Evolutionary conservation across 2,329 filamentous ascomycete genomes (phyloP), one percentile per base, ranked within the genome.

Genomic region (Didymella keratinophila): DNA sequence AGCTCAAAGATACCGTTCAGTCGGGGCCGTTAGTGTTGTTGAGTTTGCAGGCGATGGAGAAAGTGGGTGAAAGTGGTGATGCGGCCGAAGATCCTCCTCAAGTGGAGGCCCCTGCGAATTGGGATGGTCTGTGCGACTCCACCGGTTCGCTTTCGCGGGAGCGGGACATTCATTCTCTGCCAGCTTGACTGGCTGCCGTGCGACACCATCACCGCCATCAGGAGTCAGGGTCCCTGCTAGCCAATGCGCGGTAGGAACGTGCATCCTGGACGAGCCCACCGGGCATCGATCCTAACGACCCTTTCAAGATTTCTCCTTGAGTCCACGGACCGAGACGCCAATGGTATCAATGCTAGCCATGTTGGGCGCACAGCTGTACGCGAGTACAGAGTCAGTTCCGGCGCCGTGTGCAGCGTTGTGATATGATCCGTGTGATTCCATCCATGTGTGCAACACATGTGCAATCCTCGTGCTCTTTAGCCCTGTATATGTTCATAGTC

Each of bases 371-470:
- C 56, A 54, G 25, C 34, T 30, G 46, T 41, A 58, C 55, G 55
- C 55, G 55, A 58, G 55, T 32, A 58, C 56, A 58, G 56, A 58
- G 50, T 58, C 50, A 58, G 45, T 58, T 52, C 55, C 50, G 56
- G 49, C 44, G 50, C 45, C 55, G 56, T 58, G 56, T 58, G 51
- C 45, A 58, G 49, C 39, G 34, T 25, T 54, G 50, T 58, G 50
- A 58, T 58, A 54, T 54, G 50, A 58, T 54, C 56, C 50, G 51
- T 58, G 46, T 51, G 50, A 54, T 58, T 58, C 51, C 56, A 58
- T 41, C 45, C 45, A 41, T 50, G 56, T 46, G 50, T 54, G 56
- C 56, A 42, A 54, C 56, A 34, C 50, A 58, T 58, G 46, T 58
- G 56, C 56, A 54, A 54, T 36, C 45, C 34, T 54, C 56, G 50